Percentiles rank a stretch among this genome's conserved stretches.
Evolutionary conservation across 2,329 filamentous ascomycete genomes (phyloP).

Genomic region (Aureobasidium sp.): DNA sequence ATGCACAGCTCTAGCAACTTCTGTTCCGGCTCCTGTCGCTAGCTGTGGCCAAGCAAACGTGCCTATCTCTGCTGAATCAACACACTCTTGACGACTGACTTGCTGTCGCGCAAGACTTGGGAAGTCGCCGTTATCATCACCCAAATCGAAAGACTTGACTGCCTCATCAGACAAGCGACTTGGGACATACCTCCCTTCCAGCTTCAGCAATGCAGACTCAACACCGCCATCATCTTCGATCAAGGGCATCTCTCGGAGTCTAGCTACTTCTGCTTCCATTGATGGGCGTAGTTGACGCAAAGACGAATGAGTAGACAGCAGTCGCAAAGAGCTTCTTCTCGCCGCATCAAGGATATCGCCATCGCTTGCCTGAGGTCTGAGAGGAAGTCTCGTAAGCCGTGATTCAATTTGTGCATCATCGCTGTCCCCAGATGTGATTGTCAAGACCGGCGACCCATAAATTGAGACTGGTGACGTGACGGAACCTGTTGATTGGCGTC

Average conservation of each 20-base stretch:
- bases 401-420: constrained; percentile 4
- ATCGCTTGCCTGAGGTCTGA: constrained; percentile 10
- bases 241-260: constrained; percentile 80
- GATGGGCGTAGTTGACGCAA: constrained; percentile 54
- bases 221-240: constrained; percentile 72
- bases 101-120: not conserved
- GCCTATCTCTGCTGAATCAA: not conserved
- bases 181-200: constrained; percentile 72
- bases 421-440: constrained; percentile 5
- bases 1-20: not conserved
- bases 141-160: not conserved
- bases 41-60: not conserved
- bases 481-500: constrained; percentile 41
- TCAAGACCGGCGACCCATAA: constrained; percentile 6
- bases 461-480: constrained; percentile 9
- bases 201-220: constrained; percentile 82
- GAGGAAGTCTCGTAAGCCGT: not conserved
- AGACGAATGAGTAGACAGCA: constrained; percentile 46
- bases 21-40: not conserved
- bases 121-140: not conserved
- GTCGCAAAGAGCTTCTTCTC: constrained; percentile 11
- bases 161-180: not conserved
- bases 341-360: not conserved
- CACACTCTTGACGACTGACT: not conserved
- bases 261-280: constrained; percentile 81